Percentiles rank a stretch among this genome's conserved stretches.
Conservation (phyloP, 2,329 filamentous ascomycete species). For the Diaporthe sp. region DNA sequence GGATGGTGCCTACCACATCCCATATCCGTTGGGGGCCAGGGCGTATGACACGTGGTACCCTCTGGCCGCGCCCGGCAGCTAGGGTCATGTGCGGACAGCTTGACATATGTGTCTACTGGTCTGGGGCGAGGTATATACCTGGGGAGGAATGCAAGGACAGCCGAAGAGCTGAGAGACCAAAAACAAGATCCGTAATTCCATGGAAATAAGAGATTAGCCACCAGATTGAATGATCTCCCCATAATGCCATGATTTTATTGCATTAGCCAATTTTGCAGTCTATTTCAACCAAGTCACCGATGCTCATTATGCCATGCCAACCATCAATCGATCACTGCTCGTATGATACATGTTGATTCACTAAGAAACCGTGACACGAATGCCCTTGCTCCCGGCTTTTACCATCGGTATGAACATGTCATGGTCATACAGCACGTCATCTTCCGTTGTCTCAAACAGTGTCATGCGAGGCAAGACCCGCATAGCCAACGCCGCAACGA, state of each 20-base stretch:
- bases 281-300: too few species aligned
- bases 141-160: background rate
- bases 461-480: constrained; percentile 26
- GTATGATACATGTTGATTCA: too few species aligned
- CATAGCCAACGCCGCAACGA: constrained; percentile 20
- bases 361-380: constrained; percentile 27
- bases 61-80: background rate
- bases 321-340: too few species aligned
- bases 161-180: background rate
- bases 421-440: constrained; percentile 33
- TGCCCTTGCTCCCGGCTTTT: constrained; percentile 25
- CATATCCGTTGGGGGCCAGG: background rate
- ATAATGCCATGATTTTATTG: background rate
- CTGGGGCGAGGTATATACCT: background rate
- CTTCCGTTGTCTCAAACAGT: constrained; percentile 31
- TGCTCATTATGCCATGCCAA: too few species aligned
- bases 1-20: background rate
- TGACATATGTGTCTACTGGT: background rate
- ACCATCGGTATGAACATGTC: constrained; percentile 35
- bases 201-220: too few species aligned
- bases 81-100: too few species aligned
- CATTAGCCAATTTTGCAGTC: background rate
- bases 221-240: background rate
- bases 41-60: background rate
- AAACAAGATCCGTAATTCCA: background rate